A percentile compares a stretch with the other conserved stretches of the same genome.
phyloP scores from a whole-genome alignment of 129 eudicot species.

The Calendula officinalis region DNA sequence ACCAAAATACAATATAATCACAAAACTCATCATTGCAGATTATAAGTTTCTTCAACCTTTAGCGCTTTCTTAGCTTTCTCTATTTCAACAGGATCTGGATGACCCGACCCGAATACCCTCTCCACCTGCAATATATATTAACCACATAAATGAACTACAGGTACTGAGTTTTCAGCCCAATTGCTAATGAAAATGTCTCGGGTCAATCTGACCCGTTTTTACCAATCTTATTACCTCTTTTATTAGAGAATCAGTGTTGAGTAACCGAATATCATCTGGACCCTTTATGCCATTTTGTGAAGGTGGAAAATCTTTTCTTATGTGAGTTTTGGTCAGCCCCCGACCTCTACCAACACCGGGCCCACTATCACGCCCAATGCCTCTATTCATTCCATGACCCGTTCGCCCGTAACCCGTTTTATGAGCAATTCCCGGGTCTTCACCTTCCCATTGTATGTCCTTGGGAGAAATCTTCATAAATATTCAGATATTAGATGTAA shows the following conservation, averaged over 20 bases:
- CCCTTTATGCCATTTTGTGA: constrained; percentile 79
- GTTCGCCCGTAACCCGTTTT: constrained; percentile 59
- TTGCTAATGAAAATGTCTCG: neutral
- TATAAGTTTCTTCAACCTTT: constrained; percentile 37
- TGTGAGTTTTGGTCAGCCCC: constrained; percentile 58
- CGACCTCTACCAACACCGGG: constrained; percentile 83
- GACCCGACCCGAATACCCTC: constrained; percentile 64
- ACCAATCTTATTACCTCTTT: constrained; percentile 54
- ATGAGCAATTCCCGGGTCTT: constrained; percentile 63
- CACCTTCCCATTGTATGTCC: constrained; percentile 89
- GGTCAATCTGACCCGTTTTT: neutral
- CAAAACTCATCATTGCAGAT: neutral
- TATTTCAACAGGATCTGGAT: constrained; percentile 73
- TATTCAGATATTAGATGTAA: neutral
- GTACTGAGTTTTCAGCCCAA: neutral
- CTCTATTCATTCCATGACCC: constrained; percentile 60
- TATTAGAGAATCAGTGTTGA: constrained; percentile 72
- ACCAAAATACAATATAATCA: neutral
- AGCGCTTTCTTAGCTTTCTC: constrained; percentile 85
- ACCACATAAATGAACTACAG: constrained; percentile 19
- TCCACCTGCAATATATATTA: constrained; percentile 59
- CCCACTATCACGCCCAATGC: constrained; percentile 51
- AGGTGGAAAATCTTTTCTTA: constrained; percentile 64
- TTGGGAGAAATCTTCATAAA: constrained; percentile 70
- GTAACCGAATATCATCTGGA: constrained; percentile 62